These are phyloP conservation scores for Hypoxylon fuscum DNA, from an alignment of 495 filamentous ascomycete genomes.

Conservation along the genomic window DNA sequence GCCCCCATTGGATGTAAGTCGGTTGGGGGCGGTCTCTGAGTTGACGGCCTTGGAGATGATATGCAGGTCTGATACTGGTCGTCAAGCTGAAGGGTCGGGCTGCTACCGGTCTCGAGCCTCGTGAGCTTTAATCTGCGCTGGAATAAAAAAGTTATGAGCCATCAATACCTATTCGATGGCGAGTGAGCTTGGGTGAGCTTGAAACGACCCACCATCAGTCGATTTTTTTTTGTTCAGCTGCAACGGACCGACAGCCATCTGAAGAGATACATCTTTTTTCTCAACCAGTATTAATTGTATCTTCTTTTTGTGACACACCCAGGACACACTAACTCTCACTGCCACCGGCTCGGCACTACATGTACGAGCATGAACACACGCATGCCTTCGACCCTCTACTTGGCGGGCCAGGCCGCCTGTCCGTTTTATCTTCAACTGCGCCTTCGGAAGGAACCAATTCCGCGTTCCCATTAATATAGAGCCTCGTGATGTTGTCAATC, in stretches of 20 bases:
- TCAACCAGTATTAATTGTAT: too few relatives aligned
- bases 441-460: constrained; percentile 3
- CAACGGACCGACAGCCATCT: constrained; percentile 1
- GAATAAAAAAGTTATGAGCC: constrained; percentile 17
- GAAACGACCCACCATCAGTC: constrained; percentile 31
- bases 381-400: neutral
- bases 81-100: neutral
- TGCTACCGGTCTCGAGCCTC: neutral
- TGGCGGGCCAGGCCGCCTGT: neutral
- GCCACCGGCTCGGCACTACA: constrained; percentile 3
- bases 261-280: neutral
- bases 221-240: constrained; percentile 4
- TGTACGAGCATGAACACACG: too few relatives aligned
- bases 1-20: constrained; percentile 23
- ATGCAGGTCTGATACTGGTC: constrained; percentile 6
- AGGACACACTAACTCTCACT: constrained; percentile 1
- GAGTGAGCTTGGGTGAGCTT: constrained; percentile 2
- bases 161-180: too few relatives aligned
- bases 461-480: constrained; percentile 5
- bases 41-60: neutral
- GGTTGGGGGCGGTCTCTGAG: constrained; percentile 23
- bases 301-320: too few relatives aligned
- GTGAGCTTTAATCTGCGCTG: constrained; percentile 18
- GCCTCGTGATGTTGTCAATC: neutral
- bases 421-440: constrained; percentile 3